Evolutionary conservation across 352 stramenopile genomes (phyloP).

Genomic region (Pythium scleroteichum): DNA sequence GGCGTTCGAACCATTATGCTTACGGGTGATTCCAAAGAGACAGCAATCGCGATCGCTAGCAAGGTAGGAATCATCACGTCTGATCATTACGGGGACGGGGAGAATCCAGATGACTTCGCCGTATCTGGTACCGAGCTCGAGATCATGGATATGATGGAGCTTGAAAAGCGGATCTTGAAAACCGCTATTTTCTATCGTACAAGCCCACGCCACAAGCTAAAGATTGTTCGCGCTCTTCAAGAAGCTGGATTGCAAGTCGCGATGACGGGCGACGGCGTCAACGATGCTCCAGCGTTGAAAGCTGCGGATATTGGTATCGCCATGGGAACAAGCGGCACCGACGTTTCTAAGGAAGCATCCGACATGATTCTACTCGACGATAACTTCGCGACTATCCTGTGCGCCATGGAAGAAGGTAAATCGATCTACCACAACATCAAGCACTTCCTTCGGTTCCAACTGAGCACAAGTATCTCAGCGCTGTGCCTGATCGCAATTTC

Average conservation of each 20-base stretch:
- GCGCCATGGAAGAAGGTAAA: conserved; percentile 94
- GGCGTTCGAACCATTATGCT: conserved; percentile 90
- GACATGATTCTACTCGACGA: conserved; percentile 98
- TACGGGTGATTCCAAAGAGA: conserved; percentile 96
- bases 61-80: conserved; percentile 91
- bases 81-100: conserved; percentile 44
- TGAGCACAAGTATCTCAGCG: conserved; percentile 95
- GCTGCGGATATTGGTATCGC: conserved; percentile 96
- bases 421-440: conserved; percentile 97
- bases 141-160: conserved; percentile 82
- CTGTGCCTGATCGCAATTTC: conserved; percentile 80
- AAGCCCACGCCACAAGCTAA: conserved; percentile 94
- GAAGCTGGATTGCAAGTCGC: conserved; percentile 85
- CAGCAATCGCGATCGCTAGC: conserved; percentile 93
- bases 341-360: conserved; percentile 98
- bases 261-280: conserved; percentile 99
- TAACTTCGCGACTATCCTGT: conserved; percentile 96
- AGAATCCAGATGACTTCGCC: conserved; percentile 45
- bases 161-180: conserved; percentile 84
- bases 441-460: conserved; percentile 97
- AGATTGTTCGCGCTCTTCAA: conserved; percentile 94
- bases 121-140: conserved; percentile 91
- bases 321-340: conserved; percentile 97
- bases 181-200: conserved; percentile 96
- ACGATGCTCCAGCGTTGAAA: conserved; percentile 98